Evolutionary conservation across 257 asterid species (phyloP), one percentile per base, ranked within the genome.

Genomic region (Gynochthodes officinalis): DNA sequence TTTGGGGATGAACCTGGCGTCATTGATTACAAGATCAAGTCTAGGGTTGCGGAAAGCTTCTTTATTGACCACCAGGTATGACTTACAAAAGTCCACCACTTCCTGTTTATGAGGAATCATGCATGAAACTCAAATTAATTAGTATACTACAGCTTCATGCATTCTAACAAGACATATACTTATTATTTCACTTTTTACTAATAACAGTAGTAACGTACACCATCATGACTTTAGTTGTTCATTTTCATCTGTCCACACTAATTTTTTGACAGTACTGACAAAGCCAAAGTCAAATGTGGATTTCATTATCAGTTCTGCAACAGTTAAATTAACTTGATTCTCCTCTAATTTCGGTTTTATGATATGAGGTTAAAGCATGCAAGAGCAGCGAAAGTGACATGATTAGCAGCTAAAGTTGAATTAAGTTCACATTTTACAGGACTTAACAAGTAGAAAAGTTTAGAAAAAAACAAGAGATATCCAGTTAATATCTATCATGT

Each of bases 1-100:
- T 8, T 48, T 44, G 63, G 63, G 6, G 48, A 70, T 39, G 6
- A 67, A 90, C 98, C 93, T 93, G 77, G 98, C 98, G 84, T 90
- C 97, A 79, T 88, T 93, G 78, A 90, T 90, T 4, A 89, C 71
- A 27, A 93, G 96, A 66, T 93, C 88, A 46, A 93, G 80, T 82
- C 95, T 84, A 67, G 93, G 93, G 78, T 93, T 90, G 68, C 52
- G 76, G 49, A 93, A 90, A 7, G 97, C 97, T 63, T 88, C 96
- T 74, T 76, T 83, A 80, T 93, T 90, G 58, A 84, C 97, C 82
- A 81, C 80, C 82, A 93, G 82, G 58, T 89, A 85, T 32, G 96
- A 87, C 86, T 81, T 90, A 87, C 98, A 90, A 64, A 93, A 93
- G 32, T 89, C 86, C 48, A 93, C 98, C 77, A 93, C 98, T 79